A percentile compares a stretch with the other conserved stretches of the same genome.
phyloP scores from a whole-genome alignment of 2,329 filamentous ascomycete species.

The Hypoxylon sp. region DNA sequence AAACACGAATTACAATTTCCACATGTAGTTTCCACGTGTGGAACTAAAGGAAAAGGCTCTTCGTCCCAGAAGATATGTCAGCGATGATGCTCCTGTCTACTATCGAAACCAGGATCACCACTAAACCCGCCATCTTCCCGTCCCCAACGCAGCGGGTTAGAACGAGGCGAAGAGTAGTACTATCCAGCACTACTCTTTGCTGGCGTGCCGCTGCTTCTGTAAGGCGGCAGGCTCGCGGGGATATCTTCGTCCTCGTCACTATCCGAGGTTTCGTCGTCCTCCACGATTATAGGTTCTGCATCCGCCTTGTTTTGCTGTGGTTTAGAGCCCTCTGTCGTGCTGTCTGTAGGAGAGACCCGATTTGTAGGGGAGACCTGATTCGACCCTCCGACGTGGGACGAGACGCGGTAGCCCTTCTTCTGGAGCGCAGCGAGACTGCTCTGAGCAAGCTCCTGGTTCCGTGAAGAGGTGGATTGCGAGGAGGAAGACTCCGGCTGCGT shows the following conservation, averaged over 20 bases:
- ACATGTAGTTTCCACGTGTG: not conserved
- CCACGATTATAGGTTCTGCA: conserved; percentile 46
- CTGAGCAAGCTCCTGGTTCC: conserved; percentile 10
- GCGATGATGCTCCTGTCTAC: not conserved
- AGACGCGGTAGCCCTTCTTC: conserved; percentile 53
- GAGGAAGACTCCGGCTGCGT: conserved; percentile 33
- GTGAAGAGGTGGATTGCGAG: not conserved
- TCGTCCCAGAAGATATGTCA: not conserved
- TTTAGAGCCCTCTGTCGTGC: conserved; percentile 19
- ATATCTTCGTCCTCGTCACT: conserved; percentile 52
- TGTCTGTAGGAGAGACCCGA: conserved; percentile 28
- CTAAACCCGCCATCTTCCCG: not conserved
- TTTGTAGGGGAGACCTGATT: conserved; percentile 27
- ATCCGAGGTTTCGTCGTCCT: conserved; percentile 47
- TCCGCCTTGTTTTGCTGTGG: conserved; percentile 44
- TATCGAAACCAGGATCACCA: not conserved
- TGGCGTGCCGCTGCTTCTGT: conserved; percentile 27
- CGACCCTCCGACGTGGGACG: conserved; percentile 46
- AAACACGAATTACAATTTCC: not conserved
- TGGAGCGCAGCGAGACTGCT: conserved; percentile 52
- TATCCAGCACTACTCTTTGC: conserved; percentile 32
- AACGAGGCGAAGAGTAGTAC: not conserved
- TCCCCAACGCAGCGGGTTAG: not conserved
- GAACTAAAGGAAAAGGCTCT: not conserved
- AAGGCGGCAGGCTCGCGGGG: conserved; percentile 49